A percentile compares a stretch with the other conserved stretches of the same genome.
phyloP scores from a whole-genome alignment of 371 early-diverging fungal species.

The Lichtheimia ornata region DNA sequence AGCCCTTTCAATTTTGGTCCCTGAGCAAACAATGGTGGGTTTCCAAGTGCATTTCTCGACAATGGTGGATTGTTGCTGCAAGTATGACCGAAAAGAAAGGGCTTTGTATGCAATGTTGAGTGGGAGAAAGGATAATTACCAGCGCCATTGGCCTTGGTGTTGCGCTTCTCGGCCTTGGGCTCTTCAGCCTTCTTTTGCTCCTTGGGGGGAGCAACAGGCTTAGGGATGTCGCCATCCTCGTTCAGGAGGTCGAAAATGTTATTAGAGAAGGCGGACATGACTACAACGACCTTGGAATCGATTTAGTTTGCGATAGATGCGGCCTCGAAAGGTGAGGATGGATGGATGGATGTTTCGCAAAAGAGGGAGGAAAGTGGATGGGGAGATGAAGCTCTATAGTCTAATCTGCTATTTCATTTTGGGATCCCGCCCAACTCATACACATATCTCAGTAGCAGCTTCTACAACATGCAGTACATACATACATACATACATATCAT shows the following conservation, averaged over 20 bases:
- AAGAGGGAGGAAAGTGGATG: conserved; percentile 10
- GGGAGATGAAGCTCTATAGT: neutral
- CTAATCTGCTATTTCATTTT: neutral
- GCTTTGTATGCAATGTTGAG: too few species aligned
- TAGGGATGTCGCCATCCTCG: conserved; percentile 56
- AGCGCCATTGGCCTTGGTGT: conserved; percentile 25
- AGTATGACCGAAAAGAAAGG: neutral
- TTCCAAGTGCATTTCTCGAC: too few species aligned
- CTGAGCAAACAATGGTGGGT: too few species aligned
- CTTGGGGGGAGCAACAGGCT: conserved; percentile 40
- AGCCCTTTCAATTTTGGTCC: too few species aligned
- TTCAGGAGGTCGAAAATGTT: conserved; percentile 69
- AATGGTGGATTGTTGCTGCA: neutral
- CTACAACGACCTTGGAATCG: conserved; percentile 28
- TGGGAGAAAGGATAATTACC: conserved; percentile 13
- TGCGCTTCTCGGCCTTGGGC: conserved; percentile 26
- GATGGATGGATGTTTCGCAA: conserved; percentile 37
- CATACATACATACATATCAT: too few species aligned
- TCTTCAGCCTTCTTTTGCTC: conserved; percentile 33
- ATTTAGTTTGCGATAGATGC: conserved; percentile 38
- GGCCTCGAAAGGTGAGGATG: conserved; percentile 22
- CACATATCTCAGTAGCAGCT: too few species aligned
- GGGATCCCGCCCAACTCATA: neutral
- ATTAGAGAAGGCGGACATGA: conserved; percentile 53
- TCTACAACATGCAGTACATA: too few species aligned